phyloP scores from a whole-genome alignment of 805 yeast species.

The Metschnikowia picachoensis region DNA sequence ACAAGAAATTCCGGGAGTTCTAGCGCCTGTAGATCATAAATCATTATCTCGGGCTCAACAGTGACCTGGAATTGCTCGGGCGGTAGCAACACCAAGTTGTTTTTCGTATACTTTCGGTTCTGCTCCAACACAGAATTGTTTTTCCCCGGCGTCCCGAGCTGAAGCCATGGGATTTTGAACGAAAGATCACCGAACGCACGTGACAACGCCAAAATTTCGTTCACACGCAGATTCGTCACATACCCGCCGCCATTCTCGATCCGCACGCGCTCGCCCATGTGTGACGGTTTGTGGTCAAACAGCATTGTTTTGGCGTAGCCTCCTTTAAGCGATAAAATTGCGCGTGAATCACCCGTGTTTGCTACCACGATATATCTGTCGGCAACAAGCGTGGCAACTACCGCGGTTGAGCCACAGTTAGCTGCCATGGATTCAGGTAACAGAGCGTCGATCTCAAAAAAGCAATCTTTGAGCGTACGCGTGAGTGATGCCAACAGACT shows the following conservation, averaged over 20 bases:
- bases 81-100: constrained; percentile 33
- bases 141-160: constrained; percentile 17
- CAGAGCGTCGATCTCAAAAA: constrained; percentile 35
- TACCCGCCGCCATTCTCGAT: constrained; percentile 41
- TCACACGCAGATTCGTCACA: constrained; percentile 35
- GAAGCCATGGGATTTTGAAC: constrained; percentile 38
- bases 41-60: constrained; percentile 41
- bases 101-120: constrained; percentile 20
- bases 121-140: constrained; percentile 31
- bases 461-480: constrained; percentile 27
- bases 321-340: constrained; percentile 54
- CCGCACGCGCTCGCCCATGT: constrained; percentile 42
- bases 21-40: constrained; percentile 33
- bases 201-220: constrained; percentile 41
- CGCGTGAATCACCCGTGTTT: constrained; percentile 75
- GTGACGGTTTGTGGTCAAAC: constrained; percentile 42
- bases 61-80: constrained; percentile 43
- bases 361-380: constrained; percentile 49
- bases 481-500: constrained; percentile 15
- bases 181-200: constrained; percentile 44
- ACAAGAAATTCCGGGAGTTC: constrained; percentile 33
- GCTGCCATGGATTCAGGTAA: constrained; percentile 24
- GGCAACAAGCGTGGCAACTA: constrained; percentile 29
- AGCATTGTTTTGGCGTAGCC: constrained; percentile 46
- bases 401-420: constrained; percentile 43